Conservation (phyloP, 805 yeast species). For the Candida quercuum region DNA sequence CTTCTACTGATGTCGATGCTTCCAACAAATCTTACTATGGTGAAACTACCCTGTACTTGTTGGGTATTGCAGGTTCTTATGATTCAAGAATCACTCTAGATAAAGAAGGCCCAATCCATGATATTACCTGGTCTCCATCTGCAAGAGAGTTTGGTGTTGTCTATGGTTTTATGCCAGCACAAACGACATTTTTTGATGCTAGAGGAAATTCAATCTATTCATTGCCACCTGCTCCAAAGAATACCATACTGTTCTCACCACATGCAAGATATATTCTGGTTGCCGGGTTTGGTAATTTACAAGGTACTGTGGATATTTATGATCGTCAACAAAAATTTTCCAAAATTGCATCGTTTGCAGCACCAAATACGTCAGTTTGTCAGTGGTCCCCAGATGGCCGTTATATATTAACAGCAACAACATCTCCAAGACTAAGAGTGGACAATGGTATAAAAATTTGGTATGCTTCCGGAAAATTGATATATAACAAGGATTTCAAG, state of each 20-base stretch:
- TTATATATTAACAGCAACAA: slow-evolving; percentile 89
- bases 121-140: slow-evolving; percentile 94
- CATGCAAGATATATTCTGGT: slow-evolving; percentile 87
- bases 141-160: slow-evolving; percentile 96
- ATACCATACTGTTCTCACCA: slow-evolving; percentile 88
- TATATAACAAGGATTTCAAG: slow-evolving; percentile 70
- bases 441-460: slow-evolving; percentile 93
- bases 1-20: slow-evolving; percentile 93
- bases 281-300: slow-evolving; percentile 97
- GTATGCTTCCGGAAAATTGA: slow-evolving; percentile 83
- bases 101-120: slow-evolving; percentile 96
- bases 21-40: slow-evolving; percentile 95
- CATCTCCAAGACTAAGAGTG: slow-evolving; percentile 93
- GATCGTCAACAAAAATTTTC: slow-evolving; percentile 85
- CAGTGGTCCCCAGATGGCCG: slow-evolving; percentile 98
- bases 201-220: slow-evolving; percentile 84
- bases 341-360: slow-evolving; percentile 78
- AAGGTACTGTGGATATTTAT: slow-evolving; percentile 91
- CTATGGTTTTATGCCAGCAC: slow-evolving; percentile 97
- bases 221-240: slow-evolving; percentile 82
- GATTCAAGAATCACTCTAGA: slow-evolving; percentile 84
- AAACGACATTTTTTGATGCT: slow-evolving; percentile 89
- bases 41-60: slow-evolving; percentile 83
- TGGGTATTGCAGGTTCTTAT: slow-evolving; percentile 89
- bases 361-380: slow-evolving; percentile 92